phyloP scores from a whole-genome alignment of 352 stramenopile genomes.

The Phytophthora uliginosa region DNA sequence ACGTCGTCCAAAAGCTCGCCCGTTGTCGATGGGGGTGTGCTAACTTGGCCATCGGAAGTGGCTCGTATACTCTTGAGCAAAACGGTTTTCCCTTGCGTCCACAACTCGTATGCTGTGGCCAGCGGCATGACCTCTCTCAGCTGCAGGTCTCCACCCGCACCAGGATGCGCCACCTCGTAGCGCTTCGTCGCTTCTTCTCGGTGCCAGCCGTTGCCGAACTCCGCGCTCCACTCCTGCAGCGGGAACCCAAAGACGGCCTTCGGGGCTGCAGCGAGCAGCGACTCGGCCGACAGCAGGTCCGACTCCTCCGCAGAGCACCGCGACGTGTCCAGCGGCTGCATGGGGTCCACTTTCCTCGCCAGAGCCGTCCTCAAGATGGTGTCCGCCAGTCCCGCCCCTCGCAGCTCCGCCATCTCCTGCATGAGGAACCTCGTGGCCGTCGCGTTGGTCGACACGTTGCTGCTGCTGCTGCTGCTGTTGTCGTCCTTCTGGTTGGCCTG shows the following conservation, averaged over 20 bases:
- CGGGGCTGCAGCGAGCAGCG: constrained; percentile 13
- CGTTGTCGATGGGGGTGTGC: constrained; percentile 10
- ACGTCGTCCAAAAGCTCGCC: constrained; percentile 28
- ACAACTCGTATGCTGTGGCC: constrained; percentile 40
- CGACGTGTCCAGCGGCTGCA: constrained; percentile 31
- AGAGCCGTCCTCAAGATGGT: constrained; percentile 44
- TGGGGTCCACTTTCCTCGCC: constrained; percentile 32
- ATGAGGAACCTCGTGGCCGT: constrained; percentile 43
- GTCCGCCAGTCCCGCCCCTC: constrained; percentile 10
- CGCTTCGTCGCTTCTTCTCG: constrained; percentile 21
- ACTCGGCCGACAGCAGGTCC: constrained; percentile 10
- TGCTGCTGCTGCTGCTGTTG: constrained; percentile 6
- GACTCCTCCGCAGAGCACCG: constrained; percentile 16
- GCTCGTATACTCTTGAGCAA: constrained; percentile 23
- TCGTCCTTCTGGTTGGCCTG: constrained; percentile 67
- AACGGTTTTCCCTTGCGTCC: constrained; percentile 32
- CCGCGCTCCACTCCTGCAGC: constrained; percentile 26
- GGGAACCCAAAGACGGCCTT: constrained; percentile 47
- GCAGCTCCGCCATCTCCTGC: constrained; percentile 27
- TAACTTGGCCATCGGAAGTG: not conserved
- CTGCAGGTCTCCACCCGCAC: not conserved
- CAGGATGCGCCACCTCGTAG: constrained; percentile 27
- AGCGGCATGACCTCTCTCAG: constrained; percentile 36
- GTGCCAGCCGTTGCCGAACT: constrained; percentile 38
- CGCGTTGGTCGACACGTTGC: not conserved